A percentile compares a stretch with the other conserved stretches of the same genome.
These are phyloP conservation scores for Xylariaceae sp. DNA, from an alignment of 2,329 filamentous ascomycete genomes.

Conservation along the genomic window DNA sequence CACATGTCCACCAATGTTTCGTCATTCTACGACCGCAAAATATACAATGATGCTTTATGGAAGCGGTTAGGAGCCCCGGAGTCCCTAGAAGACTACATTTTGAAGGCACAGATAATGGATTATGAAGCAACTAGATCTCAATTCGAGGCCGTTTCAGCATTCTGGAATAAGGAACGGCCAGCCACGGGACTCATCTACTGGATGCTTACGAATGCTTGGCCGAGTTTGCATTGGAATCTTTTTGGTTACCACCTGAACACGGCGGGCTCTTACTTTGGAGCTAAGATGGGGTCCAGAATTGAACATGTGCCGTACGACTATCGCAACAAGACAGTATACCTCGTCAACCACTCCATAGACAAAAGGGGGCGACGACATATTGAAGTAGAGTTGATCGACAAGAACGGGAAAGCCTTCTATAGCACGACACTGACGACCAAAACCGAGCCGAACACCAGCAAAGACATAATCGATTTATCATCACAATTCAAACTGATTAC, in stretches of 20 bases:
- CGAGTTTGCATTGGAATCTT: conserved; percentile 62
- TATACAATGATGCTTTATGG: conserved; percentile 58
- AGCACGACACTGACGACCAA: conserved; percentile 29
- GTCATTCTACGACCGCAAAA: conserved; percentile 52
- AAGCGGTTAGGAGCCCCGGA: conserved; percentile 50
- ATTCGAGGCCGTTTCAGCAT: conserved; percentile 54
- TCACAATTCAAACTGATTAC: conserved; percentile 33
- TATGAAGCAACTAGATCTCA: conserved; percentile 62
- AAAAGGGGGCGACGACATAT: conserved; percentile 41
- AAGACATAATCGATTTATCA: conserved; percentile 33
- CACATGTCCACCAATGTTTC: conserved; percentile 59
- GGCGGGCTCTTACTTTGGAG: conserved; percentile 58
- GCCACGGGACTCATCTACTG: conserved; percentile 64
- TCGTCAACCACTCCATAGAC: conserved; percentile 53
- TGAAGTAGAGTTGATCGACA: conserved; percentile 48
- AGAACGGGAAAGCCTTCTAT: conserved; percentile 42
- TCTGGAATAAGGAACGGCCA: conserved; percentile 48
- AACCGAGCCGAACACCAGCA: conserved; percentile 46
- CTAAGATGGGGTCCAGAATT: conserved; percentile 46
- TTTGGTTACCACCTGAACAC: conserved; percentile 63
- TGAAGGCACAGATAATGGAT: conserved; percentile 60
- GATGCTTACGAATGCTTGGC: conserved; percentile 67
- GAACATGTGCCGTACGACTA: conserved; percentile 60
- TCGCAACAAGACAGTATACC: conserved; percentile 41
- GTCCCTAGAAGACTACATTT: conserved; percentile 55